These are phyloP conservation scores for Alliaria petiolata DNA, from an alignment of 345 rosid species.

Conservation along the genomic window DNA sequence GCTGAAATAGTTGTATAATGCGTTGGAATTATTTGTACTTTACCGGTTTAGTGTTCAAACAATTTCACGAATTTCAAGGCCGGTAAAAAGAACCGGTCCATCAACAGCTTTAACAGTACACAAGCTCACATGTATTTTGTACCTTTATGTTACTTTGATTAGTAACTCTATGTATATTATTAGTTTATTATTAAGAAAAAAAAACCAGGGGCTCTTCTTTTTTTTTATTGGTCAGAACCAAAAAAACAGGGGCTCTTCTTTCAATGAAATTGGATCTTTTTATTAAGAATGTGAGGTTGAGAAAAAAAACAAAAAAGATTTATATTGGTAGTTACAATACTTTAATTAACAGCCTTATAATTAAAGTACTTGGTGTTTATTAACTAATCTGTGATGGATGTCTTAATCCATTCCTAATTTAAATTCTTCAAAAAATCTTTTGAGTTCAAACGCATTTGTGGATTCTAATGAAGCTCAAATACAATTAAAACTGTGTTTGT, in stretches of 20 bases:
- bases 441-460: not conserved
- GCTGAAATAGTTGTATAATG: too few relatives aligned
- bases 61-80: constrained; percentile 19
- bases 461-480: constrained; percentile 3
- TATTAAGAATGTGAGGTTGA: constrained; percentile 16
- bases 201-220: not conserved
- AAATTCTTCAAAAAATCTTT: not conserved
- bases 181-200: constrained; percentile 24
- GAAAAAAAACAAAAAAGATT: not conserved
- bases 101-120: constrained; percentile 30
- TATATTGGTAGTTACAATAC: constrained; percentile 11
- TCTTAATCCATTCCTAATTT: constrained; percentile 25
- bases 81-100: constrained; percentile 25
- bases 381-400: not conserved
- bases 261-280: constrained; percentile 12
- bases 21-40: too few relatives aligned
- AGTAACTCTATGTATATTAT: constrained; percentile 23
- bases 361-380: not conserved
- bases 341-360: constrained; percentile 16
- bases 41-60: constrained; percentile 5
- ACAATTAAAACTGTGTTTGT: not conserved
- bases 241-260: constrained; percentile 14
- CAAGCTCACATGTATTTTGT: constrained; percentile 24
- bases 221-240: too few relatives aligned
- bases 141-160: constrained; percentile 28